Percentiles rank a stretch among this genome's conserved stretches.
Conservation (phyloP, 1,284 basidiomycete genomes). For the Neonothopanus nambi region DNA sequence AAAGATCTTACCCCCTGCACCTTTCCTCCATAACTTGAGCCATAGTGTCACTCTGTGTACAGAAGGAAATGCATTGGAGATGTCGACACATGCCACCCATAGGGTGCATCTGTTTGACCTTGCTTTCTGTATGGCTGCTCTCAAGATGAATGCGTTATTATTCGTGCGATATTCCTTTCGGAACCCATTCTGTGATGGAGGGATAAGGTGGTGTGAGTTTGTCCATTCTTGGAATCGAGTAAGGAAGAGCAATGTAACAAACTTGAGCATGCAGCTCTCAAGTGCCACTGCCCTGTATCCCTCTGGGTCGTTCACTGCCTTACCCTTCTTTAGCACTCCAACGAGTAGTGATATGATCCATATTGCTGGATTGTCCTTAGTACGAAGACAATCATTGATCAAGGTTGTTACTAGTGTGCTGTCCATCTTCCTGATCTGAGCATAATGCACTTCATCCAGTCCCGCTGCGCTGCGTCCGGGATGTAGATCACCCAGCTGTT, state of each 20-base stretch:
- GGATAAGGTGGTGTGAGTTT: constrained; percentile 17
- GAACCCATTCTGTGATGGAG: constrained; percentile 27
- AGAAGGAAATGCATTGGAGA: constrained; percentile 8
- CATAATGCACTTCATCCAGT: constrained; percentile 5
- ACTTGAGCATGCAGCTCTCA: constrained; percentile 4
- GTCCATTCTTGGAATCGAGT: constrained; percentile 20
- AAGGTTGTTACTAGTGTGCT: not conserved
- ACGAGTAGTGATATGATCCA: constrained; percentile 10
- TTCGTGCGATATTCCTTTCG: constrained; percentile 20
- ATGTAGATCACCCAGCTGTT: not conserved
- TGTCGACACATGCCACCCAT: constrained; percentile 4
- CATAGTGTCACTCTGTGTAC: not conserved
- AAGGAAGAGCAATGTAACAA: constrained; percentile 22
- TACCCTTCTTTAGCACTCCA: constrained; percentile 8
- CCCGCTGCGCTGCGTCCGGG: not conserved
- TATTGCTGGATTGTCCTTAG: not conserved
- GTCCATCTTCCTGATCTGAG: constrained; percentile 7
- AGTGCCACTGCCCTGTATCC: constrained; percentile 9
- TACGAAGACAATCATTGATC: constrained; percentile 2
- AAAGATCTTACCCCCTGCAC: not conserved
- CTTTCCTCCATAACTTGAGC: not conserved
- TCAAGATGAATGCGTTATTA: constrained; percentile 28
- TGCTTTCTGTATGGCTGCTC: constrained; percentile 2
- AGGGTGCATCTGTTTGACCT: not conserved
- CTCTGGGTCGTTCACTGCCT: not conserved